Evolutionary conservation across 2,329 filamentous ascomycete genomes (phyloP), one percentile per base, ranked within the genome.

Genomic region (Phoma herbarum): DNA sequence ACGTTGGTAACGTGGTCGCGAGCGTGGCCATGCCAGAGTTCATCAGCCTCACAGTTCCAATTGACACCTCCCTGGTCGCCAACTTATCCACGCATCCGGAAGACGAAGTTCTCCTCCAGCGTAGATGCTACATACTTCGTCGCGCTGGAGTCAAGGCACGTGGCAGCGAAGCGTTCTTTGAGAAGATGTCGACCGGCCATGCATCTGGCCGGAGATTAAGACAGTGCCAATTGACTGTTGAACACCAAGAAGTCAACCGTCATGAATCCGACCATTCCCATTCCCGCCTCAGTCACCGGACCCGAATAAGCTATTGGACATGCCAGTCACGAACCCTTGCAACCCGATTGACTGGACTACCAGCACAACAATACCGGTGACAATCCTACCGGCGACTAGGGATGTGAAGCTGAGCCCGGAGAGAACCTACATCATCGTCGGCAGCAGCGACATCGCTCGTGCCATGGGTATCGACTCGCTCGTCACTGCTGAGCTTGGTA

Each of bases 391-490:
- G n/a, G 59, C 61, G 18, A 35, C 42, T 11, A 35, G 35, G 18
- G 45, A 23, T n/a, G 45, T 35, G 12, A 23, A 23, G 3, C 29
- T 68, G 41, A 37, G 10, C 4, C 11, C 57, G 11, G 49, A 52
- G 4, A 65, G 59, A 25, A 63, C 65, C 4, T 68, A 68, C 28
- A 52, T 68, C 14, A 47, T 69, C 14, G 42, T 67, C n/a, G 67
- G 65, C 12, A 61, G 52, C 16, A 60, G 64, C n/a, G 67, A 64
- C 16, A 48, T 68, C 22, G 65, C 60, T 23, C 59, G 43, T 11
- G 57, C 62, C 3, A 49, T 61, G 1, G 71, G 72, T 4, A 54
- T 74, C 22, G 70, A 74, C 44, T 69, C 63, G 2, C 48, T 75
- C 6, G 60, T 65, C 2, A 66, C 66, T 3, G 63, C 61, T 7